phyloP scores from a whole-genome alignment of 495 filamentous ascomycete genomes.

The Copromyces sp. region DNA sequence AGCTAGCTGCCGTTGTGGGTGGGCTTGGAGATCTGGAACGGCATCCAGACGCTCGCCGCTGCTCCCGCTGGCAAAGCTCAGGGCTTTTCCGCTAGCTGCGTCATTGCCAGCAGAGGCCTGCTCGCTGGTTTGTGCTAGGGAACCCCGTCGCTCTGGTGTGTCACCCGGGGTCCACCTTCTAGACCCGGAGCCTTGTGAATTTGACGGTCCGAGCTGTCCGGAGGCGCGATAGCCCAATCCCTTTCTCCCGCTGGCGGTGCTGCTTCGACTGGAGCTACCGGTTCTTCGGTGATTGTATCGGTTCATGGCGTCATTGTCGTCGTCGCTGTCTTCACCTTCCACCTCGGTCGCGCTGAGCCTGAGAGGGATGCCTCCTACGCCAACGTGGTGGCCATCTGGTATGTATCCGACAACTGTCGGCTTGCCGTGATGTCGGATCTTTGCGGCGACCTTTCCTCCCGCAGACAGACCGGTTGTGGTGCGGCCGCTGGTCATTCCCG shows the following conservation, averaged over 20 bases:
- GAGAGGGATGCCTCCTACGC: constrained; percentile 69
- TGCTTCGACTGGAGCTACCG: constrained; percentile 67
- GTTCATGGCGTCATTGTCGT: constrained; percentile 52
- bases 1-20: constrained; percentile 29
- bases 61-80: constrained; percentile 43
- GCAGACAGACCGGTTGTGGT: constrained; percentile 47
- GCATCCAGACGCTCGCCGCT: constrained; percentile 43
- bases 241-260: constrained; percentile 56
- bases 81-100: constrained; percentile 29
- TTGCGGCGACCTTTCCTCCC: constrained; percentile 50
- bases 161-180: constrained; percentile 57
- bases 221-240: constrained; percentile 47
- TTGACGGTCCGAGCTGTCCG: constrained; percentile 23
- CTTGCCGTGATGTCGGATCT: constrained; percentile 71
- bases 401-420: constrained; percentile 62
- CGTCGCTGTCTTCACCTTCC: constrained; percentile 68
- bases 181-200: constrained; percentile 25
- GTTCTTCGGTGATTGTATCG: constrained; percentile 58
- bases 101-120: constrained; percentile 28
- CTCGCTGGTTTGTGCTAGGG: constrained; percentile 30
- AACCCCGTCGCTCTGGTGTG: constrained; percentile 48
- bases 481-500: constrained; percentile 33
- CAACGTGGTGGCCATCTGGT: constrained; percentile 59
- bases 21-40: constrained; percentile 32
- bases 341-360: constrained; percentile 90